These are phyloP conservation scores for Neurospora sp. DNA, from an alignment of 495 filamentous ascomycete genomes.

Conservation along the genomic window DNA sequence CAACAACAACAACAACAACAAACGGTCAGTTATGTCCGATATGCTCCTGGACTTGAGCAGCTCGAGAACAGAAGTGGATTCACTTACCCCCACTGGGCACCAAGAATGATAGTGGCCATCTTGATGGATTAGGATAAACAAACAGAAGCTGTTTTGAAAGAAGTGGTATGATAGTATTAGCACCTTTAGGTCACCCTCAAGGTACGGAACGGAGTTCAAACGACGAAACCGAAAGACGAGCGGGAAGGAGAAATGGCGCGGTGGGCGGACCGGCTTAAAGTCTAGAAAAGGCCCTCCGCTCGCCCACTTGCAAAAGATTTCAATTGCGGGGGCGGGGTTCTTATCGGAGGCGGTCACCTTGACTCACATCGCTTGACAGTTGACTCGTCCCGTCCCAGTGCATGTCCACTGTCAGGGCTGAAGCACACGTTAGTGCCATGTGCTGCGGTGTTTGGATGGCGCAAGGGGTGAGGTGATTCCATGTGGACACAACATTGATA, in stretches of 20 bases:
- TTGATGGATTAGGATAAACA: neutral
- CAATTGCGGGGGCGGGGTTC: constrained; percentile 10
- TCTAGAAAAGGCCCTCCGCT: neutral
- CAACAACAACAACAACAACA: neutral
- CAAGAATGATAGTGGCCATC: constrained; percentile 23
- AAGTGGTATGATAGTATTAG: neutral
- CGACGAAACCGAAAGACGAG: constrained; percentile 2
- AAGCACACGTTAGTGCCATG: neutral
- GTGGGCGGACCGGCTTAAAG: neutral
- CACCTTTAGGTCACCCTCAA: neutral
- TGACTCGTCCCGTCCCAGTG: neutral
- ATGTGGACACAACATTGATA: neutral
- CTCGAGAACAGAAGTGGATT: constrained; percentile 2
- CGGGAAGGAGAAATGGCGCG: constrained; percentile 8
- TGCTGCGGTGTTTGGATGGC: neutral
- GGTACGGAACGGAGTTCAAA: neutral
- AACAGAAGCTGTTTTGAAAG: neutral
- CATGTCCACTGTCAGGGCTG: neutral
- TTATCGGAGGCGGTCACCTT: neutral
- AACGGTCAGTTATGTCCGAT: neutral
- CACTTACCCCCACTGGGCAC: constrained; percentile 20
- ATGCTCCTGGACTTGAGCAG: constrained; percentile 2
- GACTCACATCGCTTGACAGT: neutral
- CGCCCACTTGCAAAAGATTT: constrained; percentile 6
- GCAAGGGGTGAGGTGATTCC: neutral